phyloP scores from a whole-genome alignment of 768 basidiomycete species.

The Agaricus blazei region DNA sequence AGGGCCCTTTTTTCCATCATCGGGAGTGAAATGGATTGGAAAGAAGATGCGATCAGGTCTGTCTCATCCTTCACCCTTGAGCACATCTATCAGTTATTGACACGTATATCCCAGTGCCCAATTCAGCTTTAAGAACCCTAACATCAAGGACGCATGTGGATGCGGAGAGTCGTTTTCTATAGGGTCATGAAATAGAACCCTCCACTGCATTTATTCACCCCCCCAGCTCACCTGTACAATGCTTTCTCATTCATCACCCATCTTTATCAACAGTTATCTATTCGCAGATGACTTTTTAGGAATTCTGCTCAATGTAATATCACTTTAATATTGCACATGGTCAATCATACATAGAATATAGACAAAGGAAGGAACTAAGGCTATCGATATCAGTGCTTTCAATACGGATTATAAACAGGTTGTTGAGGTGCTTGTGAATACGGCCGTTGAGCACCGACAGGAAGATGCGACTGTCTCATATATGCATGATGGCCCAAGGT shows the following conservation, averaged over 20 bases:
- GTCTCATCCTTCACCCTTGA: slow-evolving; percentile 20
- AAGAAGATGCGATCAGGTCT: slow-evolving; percentile 85
- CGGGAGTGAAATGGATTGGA: slow-evolving; percentile 99
- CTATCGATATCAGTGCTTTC: not conserved
- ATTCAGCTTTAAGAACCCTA: slow-evolving; percentile 85
- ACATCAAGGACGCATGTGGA: slow-evolving; percentile 91
- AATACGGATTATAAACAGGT: not conserved
- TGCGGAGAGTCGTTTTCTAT: slow-evolving; percentile 92
- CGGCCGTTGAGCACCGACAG: slow-evolving; percentile 2
- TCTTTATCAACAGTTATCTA: not conserved
- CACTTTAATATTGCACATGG: not conserved
- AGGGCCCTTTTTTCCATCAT: slow-evolving; percentile 98
- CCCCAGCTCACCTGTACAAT: not conserved
- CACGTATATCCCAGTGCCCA: slow-evolving; percentile 49
- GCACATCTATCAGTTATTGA: not conserved
- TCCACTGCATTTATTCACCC: not conserved
- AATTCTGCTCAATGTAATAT: slow-evolving; percentile 2
- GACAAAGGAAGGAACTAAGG: not conserved
- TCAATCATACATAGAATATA: not conserved
- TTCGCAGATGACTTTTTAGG: not conserved
- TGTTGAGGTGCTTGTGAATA: not conserved
- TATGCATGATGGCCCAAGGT: not conserved
- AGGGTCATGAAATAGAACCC: slow-evolving; percentile 24
- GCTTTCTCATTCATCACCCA: not conserved
- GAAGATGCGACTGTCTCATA: not conserved